These are phyloP conservation scores for Cordyceps pruinosa DNA, from an alignment of 2,329 filamentous ascomycete genomes.

Conservation along the genomic window DNA sequence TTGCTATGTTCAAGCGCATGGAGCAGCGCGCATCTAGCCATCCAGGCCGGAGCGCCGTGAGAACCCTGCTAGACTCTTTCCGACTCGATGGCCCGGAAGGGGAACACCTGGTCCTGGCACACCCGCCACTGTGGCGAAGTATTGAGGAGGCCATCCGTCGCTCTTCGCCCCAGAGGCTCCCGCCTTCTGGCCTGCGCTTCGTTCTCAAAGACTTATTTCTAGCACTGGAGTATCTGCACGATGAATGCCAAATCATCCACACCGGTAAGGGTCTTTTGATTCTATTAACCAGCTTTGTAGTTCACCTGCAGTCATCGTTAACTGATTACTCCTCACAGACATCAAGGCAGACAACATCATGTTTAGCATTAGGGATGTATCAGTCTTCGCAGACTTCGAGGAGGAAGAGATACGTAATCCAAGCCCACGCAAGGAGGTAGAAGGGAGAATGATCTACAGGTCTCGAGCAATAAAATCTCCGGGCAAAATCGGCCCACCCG, in stretches of 20 bases:
- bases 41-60: neutral
- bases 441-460: neutral
- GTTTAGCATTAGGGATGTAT: neutral
- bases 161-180: neutral
- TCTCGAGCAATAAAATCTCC: neutral
- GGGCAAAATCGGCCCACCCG: neutral
- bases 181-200: neutral
- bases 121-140: neutral
- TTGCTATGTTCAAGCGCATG: neutral
- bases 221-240: slow-evolving; percentile 34
- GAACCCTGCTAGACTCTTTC: neutral
- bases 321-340: neutral
- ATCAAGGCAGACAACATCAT: neutral
- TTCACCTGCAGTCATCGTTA: neutral
- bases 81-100: neutral
- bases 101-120: neutral
- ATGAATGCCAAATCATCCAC: slow-evolving; percentile 35
- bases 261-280: slow-evolving; percentile 23
- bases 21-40: neutral
- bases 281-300: neutral
- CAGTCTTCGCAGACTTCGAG: neutral
- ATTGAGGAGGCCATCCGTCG: neutral
- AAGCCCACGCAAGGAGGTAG: neutral
- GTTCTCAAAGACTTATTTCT: slow-evolving; percentile 27
- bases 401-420: neutral